Conservation (phyloP, 306 rosid species). For the Cicer bijugum region DNA sequence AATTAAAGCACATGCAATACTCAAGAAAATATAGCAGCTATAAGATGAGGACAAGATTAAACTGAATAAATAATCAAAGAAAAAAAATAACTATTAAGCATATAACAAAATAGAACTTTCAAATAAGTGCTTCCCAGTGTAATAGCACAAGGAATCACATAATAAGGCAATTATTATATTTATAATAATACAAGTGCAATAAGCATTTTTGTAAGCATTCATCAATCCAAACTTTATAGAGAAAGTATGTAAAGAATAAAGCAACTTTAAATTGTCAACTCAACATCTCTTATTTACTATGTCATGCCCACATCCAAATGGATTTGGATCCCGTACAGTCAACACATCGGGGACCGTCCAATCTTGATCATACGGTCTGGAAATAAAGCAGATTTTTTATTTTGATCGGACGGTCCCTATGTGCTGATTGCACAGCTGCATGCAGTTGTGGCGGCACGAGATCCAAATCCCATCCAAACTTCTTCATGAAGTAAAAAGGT, state of each 20-base stretch:
- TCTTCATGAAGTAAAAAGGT: background rate
- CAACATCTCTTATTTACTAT: background rate
- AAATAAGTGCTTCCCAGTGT: background rate
- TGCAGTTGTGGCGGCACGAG: no score
- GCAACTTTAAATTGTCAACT: constrained; percentile 22
- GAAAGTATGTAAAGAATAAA: background rate
- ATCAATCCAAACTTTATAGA: constrained; percentile 7
- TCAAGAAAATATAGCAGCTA: constrained; percentile 22
- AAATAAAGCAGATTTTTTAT: no score
- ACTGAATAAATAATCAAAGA: constrained; percentile 17
- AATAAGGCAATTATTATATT: background rate
- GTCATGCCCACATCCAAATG: constrained; percentile 4
- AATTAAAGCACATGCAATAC: constrained; percentile 33
- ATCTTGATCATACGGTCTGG: no score
- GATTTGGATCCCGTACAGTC: no score
- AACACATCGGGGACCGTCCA: no score
- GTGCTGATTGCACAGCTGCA: no score
- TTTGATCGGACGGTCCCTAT: no score
- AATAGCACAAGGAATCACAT: background rate
- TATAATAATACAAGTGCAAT: background rate
- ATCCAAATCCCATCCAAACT: background rate
- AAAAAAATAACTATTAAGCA: constrained; percentile 10
- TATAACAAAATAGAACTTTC: constrained; percentile 5
- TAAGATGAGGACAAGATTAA: background rate
- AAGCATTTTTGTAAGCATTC: background rate